Evolutionary conservation across 1,139 yeast species (phyloP), one percentile per base, ranked within the genome.

Genomic region (Scheffersomyces illinoinensis): DNA sequence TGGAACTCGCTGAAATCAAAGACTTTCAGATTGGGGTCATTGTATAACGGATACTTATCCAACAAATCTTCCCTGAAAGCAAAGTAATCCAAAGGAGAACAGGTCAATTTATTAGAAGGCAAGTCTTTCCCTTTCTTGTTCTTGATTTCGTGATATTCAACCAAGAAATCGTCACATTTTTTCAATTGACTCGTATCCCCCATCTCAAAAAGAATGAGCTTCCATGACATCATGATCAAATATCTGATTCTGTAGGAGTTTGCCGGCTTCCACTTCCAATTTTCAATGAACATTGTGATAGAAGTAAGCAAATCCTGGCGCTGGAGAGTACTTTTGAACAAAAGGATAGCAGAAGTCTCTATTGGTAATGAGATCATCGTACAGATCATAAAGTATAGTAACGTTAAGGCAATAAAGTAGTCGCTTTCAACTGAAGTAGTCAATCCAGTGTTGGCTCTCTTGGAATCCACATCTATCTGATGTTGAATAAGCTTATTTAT

Each of bases 1-100:
- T 66, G 58, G 47, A 71, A 64, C 14, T 64, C 66, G 39, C 62
- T 57, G 56, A 70, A 67, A 48, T 70, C 71, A 59, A 62, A 67
- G 12, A 66, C 57, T 54, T 58, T 64, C 48, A 59, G 55, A 14
- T 58, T 57, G 7, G 61, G 55, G 14, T 62, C 67, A 46, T 80
- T 73, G 63, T 81, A 88, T 4, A 90, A 75, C 0, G 98, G 98
- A 68, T 87, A 93, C 62, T 96, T 83, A 24, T 93, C 85, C 4
- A 82, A 73, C 6, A 93, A 73, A 64, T 92, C 97, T 61, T 89
- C 90, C 61, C 92, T 81, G 68, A 90, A 91, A 4, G 91, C 87
- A 69, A 86, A 87, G 70, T 91, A 93, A 65, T 92, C 97, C 47
- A 92, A 74, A 0, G 97, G 95, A 1, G 97, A 87, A 47, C 92